Evolutionary conservation across 2,329 filamentous ascomycete genomes (phyloP).

Genomic region (Thyridium curvatum): DNA sequence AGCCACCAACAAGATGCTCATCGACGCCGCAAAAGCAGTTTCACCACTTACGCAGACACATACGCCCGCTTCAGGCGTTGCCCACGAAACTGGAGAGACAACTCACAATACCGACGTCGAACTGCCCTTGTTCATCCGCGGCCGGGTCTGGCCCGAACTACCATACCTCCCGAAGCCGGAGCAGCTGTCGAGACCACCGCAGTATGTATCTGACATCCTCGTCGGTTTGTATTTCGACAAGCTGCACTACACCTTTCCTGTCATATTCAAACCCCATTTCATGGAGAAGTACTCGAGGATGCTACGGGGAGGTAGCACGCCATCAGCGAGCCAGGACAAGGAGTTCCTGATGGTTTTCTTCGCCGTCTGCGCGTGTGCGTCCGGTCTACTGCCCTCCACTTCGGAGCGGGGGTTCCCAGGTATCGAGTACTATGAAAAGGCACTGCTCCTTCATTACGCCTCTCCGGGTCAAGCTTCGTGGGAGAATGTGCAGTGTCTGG

Average conservation of each 20-base stretch:
- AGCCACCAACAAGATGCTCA: slow-evolving; percentile 16
- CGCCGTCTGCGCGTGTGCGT: slow-evolving; percentile 20
- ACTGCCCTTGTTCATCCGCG: slow-evolving; percentile 18
- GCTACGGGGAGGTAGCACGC: slow-evolving; percentile 1
- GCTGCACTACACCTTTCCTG: slow-evolving; percentile 19
- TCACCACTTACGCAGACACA: slow-evolving; percentile 5
- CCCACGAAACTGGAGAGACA: neutral
- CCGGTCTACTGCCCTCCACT: slow-evolving; percentile 13
- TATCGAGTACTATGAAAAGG: slow-evolving; percentile 15
- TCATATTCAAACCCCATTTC: slow-evolving; percentile 18
- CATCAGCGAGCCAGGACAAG: slow-evolving; percentile 5
- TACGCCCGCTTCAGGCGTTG: neutral
- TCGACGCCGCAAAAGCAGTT: slow-evolving; percentile 18
- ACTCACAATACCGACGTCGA: slow-evolving; percentile 10
- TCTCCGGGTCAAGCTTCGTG: slow-evolving; percentile 17
- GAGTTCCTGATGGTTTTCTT: slow-evolving; percentile 20
- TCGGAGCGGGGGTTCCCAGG: slow-evolving; percentile 10
- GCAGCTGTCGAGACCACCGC: slow-evolving; percentile 15
- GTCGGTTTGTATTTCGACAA: slow-evolving; percentile 19
- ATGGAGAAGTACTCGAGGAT: slow-evolving; percentile 14
- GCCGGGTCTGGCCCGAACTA: slow-evolving; percentile 16
- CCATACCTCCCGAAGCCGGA: slow-evolving; percentile 18
- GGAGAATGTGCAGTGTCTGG: slow-evolving; percentile 20
- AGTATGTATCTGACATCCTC: slow-evolving; percentile 19
- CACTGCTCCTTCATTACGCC: slow-evolving; percentile 16